These are phyloP conservation scores for Xylaria sp. DNA, from an alignment of 2,329 filamentous ascomycete species.

Conservation along the genomic window DNA sequence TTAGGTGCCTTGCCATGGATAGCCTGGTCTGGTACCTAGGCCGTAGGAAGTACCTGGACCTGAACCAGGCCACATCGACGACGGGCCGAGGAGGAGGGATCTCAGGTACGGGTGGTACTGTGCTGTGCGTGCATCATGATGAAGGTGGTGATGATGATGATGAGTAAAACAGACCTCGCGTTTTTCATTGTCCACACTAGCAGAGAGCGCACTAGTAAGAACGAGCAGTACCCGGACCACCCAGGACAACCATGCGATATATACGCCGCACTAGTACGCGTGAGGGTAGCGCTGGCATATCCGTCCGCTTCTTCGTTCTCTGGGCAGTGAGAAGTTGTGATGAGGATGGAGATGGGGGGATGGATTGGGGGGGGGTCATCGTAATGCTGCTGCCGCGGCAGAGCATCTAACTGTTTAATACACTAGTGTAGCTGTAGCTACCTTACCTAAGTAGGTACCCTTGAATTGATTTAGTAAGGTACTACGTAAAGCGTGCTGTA, in stretches of 20 bases:
- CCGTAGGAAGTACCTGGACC: not conserved
- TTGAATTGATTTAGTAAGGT: too few species aligned
- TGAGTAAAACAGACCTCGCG: slow-evolving; percentile 13
- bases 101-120: not conserved
- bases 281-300: slow-evolving; percentile 32
- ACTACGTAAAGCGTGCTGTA: too few species aligned
- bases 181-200: not conserved
- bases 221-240: slow-evolving; percentile 11
- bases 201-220: not conserved
- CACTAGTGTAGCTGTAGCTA: not conserved
- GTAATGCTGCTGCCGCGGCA: slow-evolving; percentile 2
- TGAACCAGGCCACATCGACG: not conserved
- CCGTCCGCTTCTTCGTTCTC: slow-evolving; percentile 41
- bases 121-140: not conserved
- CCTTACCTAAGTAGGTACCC: not conserved
- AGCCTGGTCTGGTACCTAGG: not conserved
- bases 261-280: slow-evolving; percentile 33
- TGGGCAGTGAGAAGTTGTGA: slow-evolving; percentile 46
- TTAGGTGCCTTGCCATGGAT: slow-evolving; percentile 39
- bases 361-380: slow-evolving; percentile 39
- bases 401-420: not conserved
- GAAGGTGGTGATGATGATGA: not conserved
- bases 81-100: not conserved
- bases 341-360: slow-evolving; percentile 37
- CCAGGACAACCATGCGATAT: slow-evolving; percentile 24